Conservation (phyloP, 257 asterid genomes). For the Eucommia ulmoides region DNA sequence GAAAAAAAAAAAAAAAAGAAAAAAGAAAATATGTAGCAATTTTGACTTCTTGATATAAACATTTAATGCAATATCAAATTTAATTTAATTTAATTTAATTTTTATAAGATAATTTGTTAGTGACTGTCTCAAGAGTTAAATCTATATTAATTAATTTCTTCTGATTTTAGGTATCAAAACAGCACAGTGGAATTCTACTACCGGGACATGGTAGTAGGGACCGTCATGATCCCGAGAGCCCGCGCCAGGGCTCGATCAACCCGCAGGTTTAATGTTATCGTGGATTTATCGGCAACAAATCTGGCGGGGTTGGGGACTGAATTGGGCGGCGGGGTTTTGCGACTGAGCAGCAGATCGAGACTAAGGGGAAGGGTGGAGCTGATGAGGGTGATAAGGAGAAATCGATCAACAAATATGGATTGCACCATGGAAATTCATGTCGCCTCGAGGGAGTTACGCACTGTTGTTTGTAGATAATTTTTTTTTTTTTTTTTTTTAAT, state of each 20-base stretch:
- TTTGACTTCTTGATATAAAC: no score
- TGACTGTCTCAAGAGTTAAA: no score
- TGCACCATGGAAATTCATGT: background rate
- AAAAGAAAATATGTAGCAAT: no score
- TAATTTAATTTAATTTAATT: no score
- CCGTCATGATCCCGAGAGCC: slow-evolving; percentile 2
- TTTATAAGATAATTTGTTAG: no score
- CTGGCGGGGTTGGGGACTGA: background rate
- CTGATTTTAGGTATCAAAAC: no score
- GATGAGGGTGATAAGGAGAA: background rate
- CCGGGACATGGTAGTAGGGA: slow-evolving; percentile 7
- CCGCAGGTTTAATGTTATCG: slow-evolving; percentile 3
- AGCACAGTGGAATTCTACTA: slow-evolving; percentile 11
- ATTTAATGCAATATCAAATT: no score
- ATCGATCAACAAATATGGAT: background rate
- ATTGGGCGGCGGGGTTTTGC: background rate
- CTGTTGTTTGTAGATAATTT: background rate
- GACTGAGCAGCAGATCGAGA: background rate
- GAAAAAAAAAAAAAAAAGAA: no score
- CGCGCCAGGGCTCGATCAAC: slow-evolving; percentile 7
- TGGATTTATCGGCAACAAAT: slow-evolving; percentile 5
- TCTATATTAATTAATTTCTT: no score
- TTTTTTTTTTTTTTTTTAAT: background rate
- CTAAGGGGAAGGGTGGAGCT: background rate
- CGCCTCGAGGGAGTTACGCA: background rate